Evolutionary conservation across 1,284 basidiomycete species (phyloP), one percentile per base, ranked within the genome.

Genomic region (Hypsizygus ulmarius): DNA sequence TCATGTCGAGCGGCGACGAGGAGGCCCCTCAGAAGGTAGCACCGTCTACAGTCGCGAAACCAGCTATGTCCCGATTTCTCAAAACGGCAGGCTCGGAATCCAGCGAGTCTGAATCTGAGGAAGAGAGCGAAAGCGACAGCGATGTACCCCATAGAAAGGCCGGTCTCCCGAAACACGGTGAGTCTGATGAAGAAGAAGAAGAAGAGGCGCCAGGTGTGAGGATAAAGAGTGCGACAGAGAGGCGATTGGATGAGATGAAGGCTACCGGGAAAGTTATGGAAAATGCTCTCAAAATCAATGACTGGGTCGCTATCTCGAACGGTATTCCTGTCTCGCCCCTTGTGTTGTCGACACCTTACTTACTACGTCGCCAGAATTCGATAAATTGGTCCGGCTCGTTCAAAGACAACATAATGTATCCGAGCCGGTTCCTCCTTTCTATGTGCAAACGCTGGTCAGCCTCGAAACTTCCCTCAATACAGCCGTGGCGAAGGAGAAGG

Each of bases 211-310:
- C 68, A 6, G 78, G 89, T 29, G 83, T 90, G 45, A 90, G 91
- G 65, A 77, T 78, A 52, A 64, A 75, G 50, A 92, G 88, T 61
- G 93, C 93, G 35, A 85, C 85, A 61, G 90, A 93, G 67, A 93
- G 91, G 67, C 77, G 93, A 41, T 66, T 90, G 58, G 91, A 89
- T 51, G 90, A 94, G 73, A 93, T 96, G 79, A 90, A 92, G 68
- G 82, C 82, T 1, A 88, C 88, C 9, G 90, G 93, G 45, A 93
- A 90, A 71, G 78, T 77, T 42, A 96, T 99, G 71, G 92, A 97
- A 49, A 99, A 99, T 67, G 94, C 89, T 19, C 77, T 93, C 59
- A 96, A 94, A 75, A 96, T 95, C 61, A 93, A 92, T 59, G 94
- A 99, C 72, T 99, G 97, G 97, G 87, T 88, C 16, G 86, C 85